A percentile compares a stretch with the other conserved stretches of the same genome.
phyloP scores from a whole-genome alignment of 768 basidiomycete species.

The Boletus eberwhitei region DNA sequence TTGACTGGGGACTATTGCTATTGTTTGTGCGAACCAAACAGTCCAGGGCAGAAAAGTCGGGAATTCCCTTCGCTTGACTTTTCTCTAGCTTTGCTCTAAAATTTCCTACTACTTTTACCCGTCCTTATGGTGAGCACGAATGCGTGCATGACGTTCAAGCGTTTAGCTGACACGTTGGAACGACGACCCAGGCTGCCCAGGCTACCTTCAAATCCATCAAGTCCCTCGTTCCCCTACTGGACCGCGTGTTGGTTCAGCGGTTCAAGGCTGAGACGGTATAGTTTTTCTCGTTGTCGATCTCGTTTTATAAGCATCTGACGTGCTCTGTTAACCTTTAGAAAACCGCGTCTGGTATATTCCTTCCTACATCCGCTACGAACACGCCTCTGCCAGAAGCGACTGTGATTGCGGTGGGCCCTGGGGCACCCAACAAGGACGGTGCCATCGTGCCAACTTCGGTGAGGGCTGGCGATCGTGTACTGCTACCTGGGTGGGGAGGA shows the following conservation, averaged over 20 bases:
- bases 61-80: conserved; percentile 8
- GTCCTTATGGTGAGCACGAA: conserved; percentile 28
- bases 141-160: background rate
- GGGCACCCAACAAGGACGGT: conserved; percentile 88
- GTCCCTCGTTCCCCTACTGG: conserved; percentile 84
- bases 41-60: conserved; percentile 17
- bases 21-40: conserved; percentile 32
- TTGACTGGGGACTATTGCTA: too few relatives aligned
- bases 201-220: conserved; percentile 96
- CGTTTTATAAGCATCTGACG: background rate
- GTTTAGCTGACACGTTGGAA: background rate
- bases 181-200: conserved; percentile 61
- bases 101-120: conserved; percentile 3
- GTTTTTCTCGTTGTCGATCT: conserved; percentile 4
- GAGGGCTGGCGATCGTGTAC: conserved; percentile 85
- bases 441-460: conserved; percentile 69
- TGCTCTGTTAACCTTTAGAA: conserved; percentile 50
- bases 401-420: conserved; percentile 93
- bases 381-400: conserved; percentile 94
- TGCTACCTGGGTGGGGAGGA: conserved; percentile 96
- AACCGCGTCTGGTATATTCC: conserved; percentile 95
- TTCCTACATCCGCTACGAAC: conserved; percentile 84
- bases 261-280: conserved; percentile 95
- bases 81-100: conserved; percentile 25
- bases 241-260: conserved; percentile 95